Conservation (phyloP, 148 eudicot genomes). For the Amaranthus cruentus region DNA sequence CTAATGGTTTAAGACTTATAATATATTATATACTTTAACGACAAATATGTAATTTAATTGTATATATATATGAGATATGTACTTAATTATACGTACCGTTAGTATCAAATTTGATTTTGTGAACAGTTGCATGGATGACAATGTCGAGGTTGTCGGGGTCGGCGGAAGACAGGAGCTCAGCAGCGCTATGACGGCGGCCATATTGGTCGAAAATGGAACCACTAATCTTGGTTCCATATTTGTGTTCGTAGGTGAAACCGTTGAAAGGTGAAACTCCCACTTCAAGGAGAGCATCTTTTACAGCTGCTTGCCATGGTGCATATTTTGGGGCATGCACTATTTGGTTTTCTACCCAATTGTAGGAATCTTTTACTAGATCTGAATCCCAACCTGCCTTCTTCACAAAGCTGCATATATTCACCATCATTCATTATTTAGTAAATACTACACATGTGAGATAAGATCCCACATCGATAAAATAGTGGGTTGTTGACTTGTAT, state of each 20-base stretch:
- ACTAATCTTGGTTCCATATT: constrained; percentile 88
- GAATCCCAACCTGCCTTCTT: constrained; percentile 63
- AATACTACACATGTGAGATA: no score
- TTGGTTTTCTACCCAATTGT: constrained; percentile 82
- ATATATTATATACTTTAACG: no score
- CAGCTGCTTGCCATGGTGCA: constrained; percentile 63
- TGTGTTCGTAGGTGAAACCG: constrained; percentile 86
- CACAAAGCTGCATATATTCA: constrained; percentile 45
- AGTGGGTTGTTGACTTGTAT: no score
- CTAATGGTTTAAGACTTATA: no score
- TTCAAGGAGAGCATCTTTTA: constrained; percentile 66
- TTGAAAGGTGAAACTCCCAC: constrained; percentile 80
- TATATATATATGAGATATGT: no score
- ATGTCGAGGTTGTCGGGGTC: constrained; percentile 51
- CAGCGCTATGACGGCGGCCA: constrained; percentile 83
- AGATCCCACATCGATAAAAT: no score
- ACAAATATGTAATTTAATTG: no score
- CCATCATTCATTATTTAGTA: background rate
- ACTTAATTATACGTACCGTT: constrained; percentile 21
- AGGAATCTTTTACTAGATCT: constrained; percentile 66
- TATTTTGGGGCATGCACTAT: constrained; percentile 62
- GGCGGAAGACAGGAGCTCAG: constrained; percentile 64
- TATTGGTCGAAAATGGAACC: constrained; percentile 70
- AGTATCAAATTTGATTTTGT: constrained; percentile 56
- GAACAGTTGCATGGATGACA: constrained; percentile 66